phyloP scores from a whole-genome alignment of 106 monocot genomes.

The Dendrobium chrysotoxum region DNA sequence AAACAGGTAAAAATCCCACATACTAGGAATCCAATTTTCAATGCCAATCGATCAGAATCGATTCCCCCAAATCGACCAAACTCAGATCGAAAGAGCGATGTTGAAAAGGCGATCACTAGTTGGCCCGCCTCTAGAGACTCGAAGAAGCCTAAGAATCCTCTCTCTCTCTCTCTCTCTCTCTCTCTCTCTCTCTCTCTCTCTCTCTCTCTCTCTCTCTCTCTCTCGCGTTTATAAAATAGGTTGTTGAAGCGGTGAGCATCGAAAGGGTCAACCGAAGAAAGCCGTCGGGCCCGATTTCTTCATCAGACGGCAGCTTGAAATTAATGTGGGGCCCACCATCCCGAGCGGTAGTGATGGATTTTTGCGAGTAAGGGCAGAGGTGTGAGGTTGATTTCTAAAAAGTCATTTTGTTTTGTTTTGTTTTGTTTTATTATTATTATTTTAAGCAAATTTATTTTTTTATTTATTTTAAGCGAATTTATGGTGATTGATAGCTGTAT shows the following conservation, averaged over 20 bases:
- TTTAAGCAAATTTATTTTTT: too few species aligned
- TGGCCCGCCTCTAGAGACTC: background rate
- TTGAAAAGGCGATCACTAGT: background rate
- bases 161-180: background rate
- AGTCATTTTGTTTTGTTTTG: too few species aligned
- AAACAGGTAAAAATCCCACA: too few species aligned
- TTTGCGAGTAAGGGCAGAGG: too few species aligned
- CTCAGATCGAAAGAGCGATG: background rate
- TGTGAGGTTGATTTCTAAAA: too few species aligned
- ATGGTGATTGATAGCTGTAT: too few species aligned
- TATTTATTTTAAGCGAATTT: too few species aligned
- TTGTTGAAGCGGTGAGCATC: background rate
- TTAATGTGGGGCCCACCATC: background rate
- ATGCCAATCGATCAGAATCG: background rate
- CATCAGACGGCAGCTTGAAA: background rate
- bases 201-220: too few species aligned
- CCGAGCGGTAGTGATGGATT: background rate
- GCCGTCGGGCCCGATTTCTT: background rate
- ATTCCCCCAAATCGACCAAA: background rate
- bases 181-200: too few species aligned
- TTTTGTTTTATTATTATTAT: too few species aligned
- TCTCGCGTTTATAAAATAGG: too few species aligned
- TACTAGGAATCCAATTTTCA: background rate
- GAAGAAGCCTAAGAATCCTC: background rate
- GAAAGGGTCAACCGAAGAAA: background rate